These are phyloP conservation scores for Caryopteris hybrid DNA, from an alignment of 305 asterid genomes.

Conservation along the genomic window DNA sequence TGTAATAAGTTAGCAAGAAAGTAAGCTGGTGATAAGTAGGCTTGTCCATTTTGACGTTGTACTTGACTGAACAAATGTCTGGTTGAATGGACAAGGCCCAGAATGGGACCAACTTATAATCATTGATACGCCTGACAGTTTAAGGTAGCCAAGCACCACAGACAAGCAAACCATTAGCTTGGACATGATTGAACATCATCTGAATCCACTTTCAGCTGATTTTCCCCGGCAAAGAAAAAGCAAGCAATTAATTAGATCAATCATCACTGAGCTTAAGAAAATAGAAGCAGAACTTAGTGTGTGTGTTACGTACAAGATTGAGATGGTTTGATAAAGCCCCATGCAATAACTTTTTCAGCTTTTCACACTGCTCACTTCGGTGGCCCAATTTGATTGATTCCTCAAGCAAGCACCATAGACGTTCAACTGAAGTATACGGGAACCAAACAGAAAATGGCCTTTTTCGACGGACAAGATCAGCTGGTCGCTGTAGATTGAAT, in stretches of 20 bases:
- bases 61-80: not conserved
- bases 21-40: not conserved
- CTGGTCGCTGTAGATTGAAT: constrained; percentile 61
- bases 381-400: constrained; percentile 78
- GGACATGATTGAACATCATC: constrained; percentile 53
- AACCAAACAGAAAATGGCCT: constrained; percentile 80
- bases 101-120: not conserved
- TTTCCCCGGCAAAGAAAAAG: not conserved
- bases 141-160: not conserved
- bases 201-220: constrained; percentile 82
- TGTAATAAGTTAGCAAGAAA: not conserved
- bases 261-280: not conserved
- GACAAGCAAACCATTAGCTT: constrained; percentile 14
- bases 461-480: constrained; percentile 71
- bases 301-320: constrained; percentile 46
- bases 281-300: not conserved
- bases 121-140: not conserved
- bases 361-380: constrained; percentile 77
- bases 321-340: constrained; percentile 68
- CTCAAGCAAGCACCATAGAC: constrained; percentile 82
- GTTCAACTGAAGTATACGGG: constrained; percentile 80
- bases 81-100: not conserved
- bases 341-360: constrained; percentile 64
- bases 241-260: constrained; percentile 3
- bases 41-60: not conserved